Evolutionary conservation across 1,284 basidiomycete genomes (phyloP).

Genomic region (Chondrostereum purpureum): DNA sequence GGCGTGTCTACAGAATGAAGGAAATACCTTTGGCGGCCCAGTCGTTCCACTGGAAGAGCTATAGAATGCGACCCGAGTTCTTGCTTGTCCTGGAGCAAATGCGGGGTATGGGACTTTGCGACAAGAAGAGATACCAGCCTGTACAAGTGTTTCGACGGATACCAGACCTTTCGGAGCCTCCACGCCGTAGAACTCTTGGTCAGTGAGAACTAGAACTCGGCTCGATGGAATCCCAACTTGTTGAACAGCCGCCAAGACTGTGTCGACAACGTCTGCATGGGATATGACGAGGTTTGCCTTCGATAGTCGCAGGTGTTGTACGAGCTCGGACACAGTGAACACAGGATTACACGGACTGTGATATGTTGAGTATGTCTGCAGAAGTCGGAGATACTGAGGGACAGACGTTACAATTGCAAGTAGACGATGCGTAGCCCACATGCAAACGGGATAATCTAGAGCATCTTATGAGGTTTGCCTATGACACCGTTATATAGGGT

Average conservation of each 20-base stretch:
- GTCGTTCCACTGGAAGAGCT: slow-evolving; percentile 64
- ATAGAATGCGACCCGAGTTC: slow-evolving; percentile 52
- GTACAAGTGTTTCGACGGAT: neutral
- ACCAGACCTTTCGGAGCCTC: neutral
- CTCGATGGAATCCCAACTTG: slow-evolving; percentile 43
- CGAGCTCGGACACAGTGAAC: slow-evolving; percentile 58
- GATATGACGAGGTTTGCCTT: slow-evolving; percentile 50
- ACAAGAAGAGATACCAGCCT: neutral
- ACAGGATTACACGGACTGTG: slow-evolving; percentile 49
- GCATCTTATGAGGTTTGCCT: too few relatives aligned
- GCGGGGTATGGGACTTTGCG: slow-evolving; percentile 20
- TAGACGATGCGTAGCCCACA: slow-evolving; percentile 9
- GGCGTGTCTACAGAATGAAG: neutral
- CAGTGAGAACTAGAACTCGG: slow-evolving; percentile 40
- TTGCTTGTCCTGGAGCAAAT: slow-evolving; percentile 46
- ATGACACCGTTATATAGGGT: slow-evolving; percentile 4
- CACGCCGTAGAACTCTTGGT: neutral
- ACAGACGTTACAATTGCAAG: slow-evolving; percentile 6
- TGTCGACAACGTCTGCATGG: slow-evolving; percentile 44
- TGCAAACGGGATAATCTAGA: slow-evolving; percentile 57
- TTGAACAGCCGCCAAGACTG: slow-evolving; percentile 50
- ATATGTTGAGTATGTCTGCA: too few relatives aligned
- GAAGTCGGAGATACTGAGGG: slow-evolving; percentile 6
- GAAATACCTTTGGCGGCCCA: slow-evolving; percentile 46
- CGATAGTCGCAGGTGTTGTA: slow-evolving; percentile 47